Conservation (phyloP, 1,284 basidiomycete genomes). For the Sparassis latifolia region DNA sequence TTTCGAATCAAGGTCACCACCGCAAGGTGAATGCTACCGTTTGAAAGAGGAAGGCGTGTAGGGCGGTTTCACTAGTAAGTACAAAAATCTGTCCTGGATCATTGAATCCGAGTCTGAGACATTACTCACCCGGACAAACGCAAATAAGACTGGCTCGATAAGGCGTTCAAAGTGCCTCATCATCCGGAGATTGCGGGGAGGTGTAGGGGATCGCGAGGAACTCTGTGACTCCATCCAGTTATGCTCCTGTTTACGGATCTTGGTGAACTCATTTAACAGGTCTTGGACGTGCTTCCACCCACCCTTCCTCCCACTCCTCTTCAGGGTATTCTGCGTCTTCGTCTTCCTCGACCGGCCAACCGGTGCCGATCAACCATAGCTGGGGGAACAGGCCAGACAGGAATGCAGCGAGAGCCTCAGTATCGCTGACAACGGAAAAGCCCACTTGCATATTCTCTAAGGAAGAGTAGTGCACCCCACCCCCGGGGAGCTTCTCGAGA, state of each 20-base stretch:
- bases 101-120: too few species aligned
- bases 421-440: slow-evolving; percentile 3
- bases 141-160: too few species aligned
- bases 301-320: neutral
- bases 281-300: neutral
- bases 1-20: too few species aligned
- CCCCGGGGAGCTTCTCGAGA: neutral
- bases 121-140: too few species aligned
- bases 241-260: slow-evolving; percentile 2
- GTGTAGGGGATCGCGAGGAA: too few species aligned
- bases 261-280: neutral
- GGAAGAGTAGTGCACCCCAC: neutral
- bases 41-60: too few species aligned
- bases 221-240: neutral
- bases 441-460: slow-evolving; percentile 1
- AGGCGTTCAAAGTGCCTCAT: too few species aligned
- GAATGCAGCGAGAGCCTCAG: slow-evolving; percentile 5
- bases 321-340: neutral
- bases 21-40: too few species aligned
- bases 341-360: slow-evolving; percentile 1
- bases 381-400: slow-evolving; percentile 6
- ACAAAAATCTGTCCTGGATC: too few species aligned
- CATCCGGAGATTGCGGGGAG: too few species aligned
- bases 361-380: neutral
- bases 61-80: too few species aligned